phyloP scores from a whole-genome alignment of 2,329 filamentous ascomycete species.

The Botrytis sinoallii region DNA sequence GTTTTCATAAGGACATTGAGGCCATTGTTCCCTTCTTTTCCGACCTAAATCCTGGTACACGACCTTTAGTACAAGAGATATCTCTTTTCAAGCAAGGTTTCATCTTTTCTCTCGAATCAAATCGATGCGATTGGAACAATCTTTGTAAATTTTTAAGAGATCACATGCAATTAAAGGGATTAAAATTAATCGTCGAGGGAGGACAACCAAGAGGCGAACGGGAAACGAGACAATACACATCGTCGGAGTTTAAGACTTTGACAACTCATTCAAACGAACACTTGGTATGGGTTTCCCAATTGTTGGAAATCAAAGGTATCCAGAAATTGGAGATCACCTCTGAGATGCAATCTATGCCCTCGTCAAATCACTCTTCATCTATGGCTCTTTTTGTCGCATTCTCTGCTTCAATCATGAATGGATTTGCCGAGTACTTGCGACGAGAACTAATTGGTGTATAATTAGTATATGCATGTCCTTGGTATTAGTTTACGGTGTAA shows the following conservation, averaged over 20 bases:
- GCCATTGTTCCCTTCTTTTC: constrained; percentile 57
- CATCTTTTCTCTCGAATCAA: constrained; percentile 52
- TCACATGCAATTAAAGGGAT: constrained; percentile 41
- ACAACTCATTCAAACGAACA: constrained; percentile 45
- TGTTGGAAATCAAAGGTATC: constrained; percentile 50
- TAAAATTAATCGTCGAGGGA: constrained; percentile 53
- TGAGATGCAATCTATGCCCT: constrained; percentile 47
- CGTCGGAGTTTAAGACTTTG: constrained; percentile 47
- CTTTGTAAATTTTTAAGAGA: constrained; percentile 49
- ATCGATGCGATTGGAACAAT: constrained; percentile 53
- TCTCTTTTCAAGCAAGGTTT: constrained; percentile 55
- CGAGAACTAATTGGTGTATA: constrained; percentile 28
- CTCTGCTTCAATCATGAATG: constrained; percentile 56
- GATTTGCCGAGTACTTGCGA: constrained; percentile 52
- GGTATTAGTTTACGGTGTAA: constrained; percentile 1
- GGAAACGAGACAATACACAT: constrained; percentile 47
- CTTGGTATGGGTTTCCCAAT: constrained; percentile 56
- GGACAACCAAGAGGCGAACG: constrained; percentile 49
- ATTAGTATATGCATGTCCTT: neutral
- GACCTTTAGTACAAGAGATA: constrained; percentile 48
- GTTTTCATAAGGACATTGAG: constrained; percentile 59
- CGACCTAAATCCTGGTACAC: constrained; percentile 51
- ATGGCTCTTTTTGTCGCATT: constrained; percentile 59
- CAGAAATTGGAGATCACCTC: constrained; percentile 50
- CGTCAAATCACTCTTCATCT: constrained; percentile 49